phyloP scores from a whole-genome alignment of 305 asterid genomes.

The Fraxinus platypoda region DNA sequence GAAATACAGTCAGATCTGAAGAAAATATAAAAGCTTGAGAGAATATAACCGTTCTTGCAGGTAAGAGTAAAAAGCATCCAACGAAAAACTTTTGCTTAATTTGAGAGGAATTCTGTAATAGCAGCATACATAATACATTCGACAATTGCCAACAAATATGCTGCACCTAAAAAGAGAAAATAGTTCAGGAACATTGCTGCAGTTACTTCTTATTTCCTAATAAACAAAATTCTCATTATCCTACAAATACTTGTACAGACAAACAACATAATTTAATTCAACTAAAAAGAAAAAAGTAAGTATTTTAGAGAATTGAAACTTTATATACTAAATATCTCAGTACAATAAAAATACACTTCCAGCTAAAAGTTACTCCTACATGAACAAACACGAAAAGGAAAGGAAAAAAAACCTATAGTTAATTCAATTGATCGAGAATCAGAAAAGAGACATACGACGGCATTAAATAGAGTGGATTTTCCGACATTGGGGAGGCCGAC shows the following conservation, averaged over 20 bases:
- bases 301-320: not conserved
- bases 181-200: not conserved
- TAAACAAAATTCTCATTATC: not conserved
- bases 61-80: slow-evolving; percentile 1
- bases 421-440: slow-evolving; percentile 1
- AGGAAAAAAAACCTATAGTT: not conserved
- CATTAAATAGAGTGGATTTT: slow-evolving; percentile 93
- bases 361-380: not conserved
- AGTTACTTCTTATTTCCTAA: not conserved
- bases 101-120: not conserved
- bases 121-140: not conserved
- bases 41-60: not conserved
- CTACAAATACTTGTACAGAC: not conserved
- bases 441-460: slow-evolving; percentile 58
- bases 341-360: not conserved
- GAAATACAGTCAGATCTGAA: slow-evolving; percentile 18
- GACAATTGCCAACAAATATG: not conserved
- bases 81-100: not conserved
- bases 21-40: not conserved
- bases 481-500: slow-evolving; percentile 99
- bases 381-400: not conserved
- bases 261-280: not conserved
- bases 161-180: not conserved
- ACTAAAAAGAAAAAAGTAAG: not conserved
- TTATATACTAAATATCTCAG: not conserved